phyloP scores from a whole-genome alignment of 257 asterid genomes.

The Fraxinus anomala region DNA sequence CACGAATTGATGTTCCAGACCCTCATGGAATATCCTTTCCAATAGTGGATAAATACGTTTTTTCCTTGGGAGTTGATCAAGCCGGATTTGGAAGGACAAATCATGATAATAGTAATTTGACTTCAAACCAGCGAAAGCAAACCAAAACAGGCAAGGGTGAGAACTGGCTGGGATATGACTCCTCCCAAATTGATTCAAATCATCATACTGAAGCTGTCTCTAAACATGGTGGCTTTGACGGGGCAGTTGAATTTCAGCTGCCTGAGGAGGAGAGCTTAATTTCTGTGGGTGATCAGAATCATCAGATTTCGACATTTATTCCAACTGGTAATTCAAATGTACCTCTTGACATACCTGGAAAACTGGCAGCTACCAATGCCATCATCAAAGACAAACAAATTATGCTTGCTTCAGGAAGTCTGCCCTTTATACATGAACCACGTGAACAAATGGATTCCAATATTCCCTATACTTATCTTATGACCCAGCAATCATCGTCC shows the following conservation, averaged over 20 bases:
- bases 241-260: slow-evolving; percentile 49
- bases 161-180: slow-evolving; percentile 56
- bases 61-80: slow-evolving; percentile 39
- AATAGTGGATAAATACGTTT: slow-evolving; percentile 34
- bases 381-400: slow-evolving; percentile 42
- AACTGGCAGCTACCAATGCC: slow-evolving; percentile 56
- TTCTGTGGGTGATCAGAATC: slow-evolving; percentile 46
- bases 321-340: slow-evolving; percentile 46
- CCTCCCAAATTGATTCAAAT: slow-evolving; percentile 39
- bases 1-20: slow-evolving; percentile 40
- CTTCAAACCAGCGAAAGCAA: slow-evolving; percentile 48
- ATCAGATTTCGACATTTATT: slow-evolving; percentile 38
- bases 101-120: slow-evolving; percentile 34
- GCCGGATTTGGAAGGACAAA: slow-evolving; percentile 32
- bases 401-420: slow-evolving; percentile 45
- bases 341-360: slow-evolving; percentile 49
- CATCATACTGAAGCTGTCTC: slow-evolving; percentile 36
- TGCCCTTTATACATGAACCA: slow-evolving; percentile 45
- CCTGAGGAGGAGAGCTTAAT: slow-evolving; percentile 66
- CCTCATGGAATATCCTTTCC: slow-evolving; percentile 44
- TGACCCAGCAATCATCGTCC: slow-evolving; percentile 55
- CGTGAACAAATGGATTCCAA: slow-evolving; percentile 50
- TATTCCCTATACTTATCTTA: slow-evolving; percentile 41
- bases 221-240: slow-evolving; percentile 45
- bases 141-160: slow-evolving; percentile 41